phyloP scores from a whole-genome alignment of 2,329 filamentous ascomycete species.

The Xylariaceae sp. region DNA sequence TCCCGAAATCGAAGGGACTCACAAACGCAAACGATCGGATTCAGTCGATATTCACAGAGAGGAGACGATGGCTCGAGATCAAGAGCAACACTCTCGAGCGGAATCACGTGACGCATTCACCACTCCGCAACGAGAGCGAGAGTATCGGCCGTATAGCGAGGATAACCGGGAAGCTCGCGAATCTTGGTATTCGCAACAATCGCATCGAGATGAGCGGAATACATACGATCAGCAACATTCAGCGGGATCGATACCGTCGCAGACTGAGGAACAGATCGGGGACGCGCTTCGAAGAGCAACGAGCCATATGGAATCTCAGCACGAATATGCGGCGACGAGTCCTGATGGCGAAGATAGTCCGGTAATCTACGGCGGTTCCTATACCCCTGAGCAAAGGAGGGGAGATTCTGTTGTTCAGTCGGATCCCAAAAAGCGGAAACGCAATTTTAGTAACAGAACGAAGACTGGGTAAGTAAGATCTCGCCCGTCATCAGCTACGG shows the following conservation, averaged over 20 bases:
- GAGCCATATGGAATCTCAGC: slow-evolving; percentile 48
- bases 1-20: slow-evolving; percentile 51
- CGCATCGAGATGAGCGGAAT: slow-evolving; percentile 50
- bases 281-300: slow-evolving; percentile 49
- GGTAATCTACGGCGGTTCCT: slow-evolving; percentile 46
- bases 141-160: slow-evolving; percentile 48
- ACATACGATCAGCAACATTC: slow-evolving; percentile 51
- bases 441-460: slow-evolving; percentile 90
- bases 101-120: slow-evolving; percentile 48
- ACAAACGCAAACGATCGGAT: slow-evolving; percentile 72
- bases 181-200: slow-evolving; percentile 51
- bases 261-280: slow-evolving; percentile 53
- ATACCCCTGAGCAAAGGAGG: slow-evolving; percentile 49
- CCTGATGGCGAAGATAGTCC: slow-evolving; percentile 57
- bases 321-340: slow-evolving; percentile 56
- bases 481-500: background rate
- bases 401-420: slow-evolving; percentile 54
- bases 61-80: slow-evolving; percentile 28
- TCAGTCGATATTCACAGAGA: slow-evolving; percentile 57
- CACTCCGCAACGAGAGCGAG: slow-evolving; percentile 47
- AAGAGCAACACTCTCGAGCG: slow-evolving; percentile 39
- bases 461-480: slow-evolving; percentile 62
- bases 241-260: slow-evolving; percentile 47
- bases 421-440: slow-evolving; percentile 70
- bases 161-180: slow-evolving; percentile 52